Percentiles rank a stretch among this genome's conserved stretches.
Conservation (phyloP, 179 eudicot species). For the Vitellaria paradoxa region DNA sequence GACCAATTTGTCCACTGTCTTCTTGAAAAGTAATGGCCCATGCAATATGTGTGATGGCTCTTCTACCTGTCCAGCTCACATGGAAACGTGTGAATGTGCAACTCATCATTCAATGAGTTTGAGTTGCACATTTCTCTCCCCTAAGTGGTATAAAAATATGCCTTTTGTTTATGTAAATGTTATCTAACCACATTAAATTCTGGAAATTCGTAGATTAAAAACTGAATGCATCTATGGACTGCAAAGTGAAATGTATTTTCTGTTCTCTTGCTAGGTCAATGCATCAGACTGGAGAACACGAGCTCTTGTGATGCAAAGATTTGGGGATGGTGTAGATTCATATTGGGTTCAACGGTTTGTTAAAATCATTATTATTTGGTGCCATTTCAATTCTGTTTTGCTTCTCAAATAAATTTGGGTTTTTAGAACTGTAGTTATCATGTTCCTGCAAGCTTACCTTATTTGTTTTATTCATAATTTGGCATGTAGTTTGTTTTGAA, state of each 20-base stretch:
- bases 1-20: conserved; percentile 8
- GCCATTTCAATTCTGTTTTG: background rate
- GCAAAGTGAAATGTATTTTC: conserved; percentile 4
- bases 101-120: background rate
- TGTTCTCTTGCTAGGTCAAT: conserved; percentile 56
- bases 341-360: conserved; percentile 80
- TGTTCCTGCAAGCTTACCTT: background rate
- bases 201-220: conserved; percentile 5
- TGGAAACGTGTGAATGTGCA: background rate
- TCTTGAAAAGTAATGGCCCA: conserved; percentile 8
- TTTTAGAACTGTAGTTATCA: conserved; percentile 6
- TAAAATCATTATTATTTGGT: conserved; percentile 8
- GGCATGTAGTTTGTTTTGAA: background rate
- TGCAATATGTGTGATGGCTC: background rate
- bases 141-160: background rate
- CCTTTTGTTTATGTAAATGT: background rate
- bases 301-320: conserved; percentile 77
- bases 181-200: background rate
- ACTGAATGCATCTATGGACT: background rate
- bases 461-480: background rate
- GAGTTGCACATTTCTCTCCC: background rate
- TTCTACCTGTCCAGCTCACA: background rate
- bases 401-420: background rate
- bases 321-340: conserved; percentile 79
- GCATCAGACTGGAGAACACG: conserved; percentile 97